Conservation (phyloP, 257 asterid genomes). For the Solanum appendiculatum region DNA sequence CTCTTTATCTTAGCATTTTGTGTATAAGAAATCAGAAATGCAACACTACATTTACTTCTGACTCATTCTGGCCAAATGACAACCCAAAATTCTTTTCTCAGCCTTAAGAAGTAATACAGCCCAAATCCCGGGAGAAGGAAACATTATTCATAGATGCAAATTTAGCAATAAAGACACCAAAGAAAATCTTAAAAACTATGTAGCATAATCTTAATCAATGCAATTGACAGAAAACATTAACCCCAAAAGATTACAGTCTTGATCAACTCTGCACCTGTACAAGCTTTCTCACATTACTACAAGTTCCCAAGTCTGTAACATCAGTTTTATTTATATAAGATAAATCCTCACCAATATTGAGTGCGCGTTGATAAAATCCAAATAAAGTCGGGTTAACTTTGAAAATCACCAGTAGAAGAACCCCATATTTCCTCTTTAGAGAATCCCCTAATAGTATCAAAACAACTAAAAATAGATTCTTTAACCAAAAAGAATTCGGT, state of each 20-base stretch:
- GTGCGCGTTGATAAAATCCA: not conserved
- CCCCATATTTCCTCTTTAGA: not conserved
- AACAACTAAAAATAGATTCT: not conserved
- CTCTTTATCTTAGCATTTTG: not conserved
- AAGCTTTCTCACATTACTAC: not conserved
- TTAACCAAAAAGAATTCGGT: not conserved
- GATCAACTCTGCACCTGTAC: not conserved
- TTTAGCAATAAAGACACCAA: not conserved
- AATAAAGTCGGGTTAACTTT: not conserved
- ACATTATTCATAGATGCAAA: not conserved
- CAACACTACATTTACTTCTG: not conserved
- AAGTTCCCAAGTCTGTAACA: not conserved
- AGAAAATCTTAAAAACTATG: not conserved
- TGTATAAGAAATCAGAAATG: not conserved
- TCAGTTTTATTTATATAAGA: not conserved
- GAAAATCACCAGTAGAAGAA: not conserved
- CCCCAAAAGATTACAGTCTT: not conserved
- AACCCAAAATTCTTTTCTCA: not conserved
- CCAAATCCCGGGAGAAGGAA: not conserved
- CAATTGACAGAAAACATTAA: not conserved
- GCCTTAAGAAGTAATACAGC: not conserved
- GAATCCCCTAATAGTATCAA: not conserved
- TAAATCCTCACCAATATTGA: not conserved
- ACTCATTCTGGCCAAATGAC: not conserved
- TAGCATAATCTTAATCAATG: not conserved